Evolutionary conservation across 345 rosid genomes (phyloP).

Genomic region (Euphorbia peplus): DNA sequence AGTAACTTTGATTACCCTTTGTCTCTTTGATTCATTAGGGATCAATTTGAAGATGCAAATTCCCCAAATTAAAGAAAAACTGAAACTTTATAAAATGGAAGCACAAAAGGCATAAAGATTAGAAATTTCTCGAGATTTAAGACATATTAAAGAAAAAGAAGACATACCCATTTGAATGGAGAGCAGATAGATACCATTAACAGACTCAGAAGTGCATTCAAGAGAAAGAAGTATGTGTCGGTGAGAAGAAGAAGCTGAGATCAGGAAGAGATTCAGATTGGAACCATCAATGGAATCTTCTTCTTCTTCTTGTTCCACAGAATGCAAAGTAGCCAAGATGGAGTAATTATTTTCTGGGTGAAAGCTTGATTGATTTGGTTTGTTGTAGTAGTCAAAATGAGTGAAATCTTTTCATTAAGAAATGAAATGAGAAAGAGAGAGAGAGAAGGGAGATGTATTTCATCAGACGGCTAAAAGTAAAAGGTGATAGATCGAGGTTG

Average conservation of each 20-base stretch:
- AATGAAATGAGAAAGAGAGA: conserved; percentile 15
- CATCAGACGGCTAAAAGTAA: conserved; percentile 44
- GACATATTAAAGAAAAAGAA: not conserved
- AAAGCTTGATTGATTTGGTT: conserved; percentile 11
- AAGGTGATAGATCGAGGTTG: conserved; percentile 7
- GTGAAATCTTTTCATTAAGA: conserved; percentile 3
- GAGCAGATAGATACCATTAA: conserved; percentile 13
- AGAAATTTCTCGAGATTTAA: conserved; percentile 14
- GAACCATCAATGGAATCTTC: not conserved
- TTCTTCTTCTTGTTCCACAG: not conserved
- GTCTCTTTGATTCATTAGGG: not conserved
- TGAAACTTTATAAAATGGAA: not conserved
- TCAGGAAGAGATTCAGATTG: conserved; percentile 12
- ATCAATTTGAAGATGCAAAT: conserved; percentile 8
- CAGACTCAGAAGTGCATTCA: conserved; percentile 9
- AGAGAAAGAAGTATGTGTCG: conserved; percentile 29
- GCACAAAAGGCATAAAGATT: not conserved
- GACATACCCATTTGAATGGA: conserved; percentile 26
- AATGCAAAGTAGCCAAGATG: conserved; percentile 10
- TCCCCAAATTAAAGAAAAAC: not conserved
- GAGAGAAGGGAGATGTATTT: conserved; percentile 15
- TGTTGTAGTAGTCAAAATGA: conserved; percentile 18
- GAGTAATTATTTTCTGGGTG: conserved; percentile 2
- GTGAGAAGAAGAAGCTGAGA: not conserved
- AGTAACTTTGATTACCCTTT: not conserved